Base-by-base conservation (phyloP, 352 stramenopile genomes). In the Halophytophthora batemanensis region DNA sequence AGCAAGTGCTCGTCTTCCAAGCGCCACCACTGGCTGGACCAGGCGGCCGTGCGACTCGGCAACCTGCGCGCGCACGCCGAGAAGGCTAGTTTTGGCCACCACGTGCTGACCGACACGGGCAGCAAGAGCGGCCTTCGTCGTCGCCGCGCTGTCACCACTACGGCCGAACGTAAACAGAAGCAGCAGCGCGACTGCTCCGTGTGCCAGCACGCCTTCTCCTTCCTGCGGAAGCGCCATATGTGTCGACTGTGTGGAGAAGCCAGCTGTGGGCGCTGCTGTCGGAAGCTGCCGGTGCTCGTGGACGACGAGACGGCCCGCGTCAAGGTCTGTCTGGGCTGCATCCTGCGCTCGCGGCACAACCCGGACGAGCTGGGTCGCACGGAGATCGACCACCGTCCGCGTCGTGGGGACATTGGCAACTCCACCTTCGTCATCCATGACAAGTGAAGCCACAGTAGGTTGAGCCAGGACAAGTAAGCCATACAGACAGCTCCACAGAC, bases 321-420 rank as follows among this genome's bases (percentile, higher is more conserved):
- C 34, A 85, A 83, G 19, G 78, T 90, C 25, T 93, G 82, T 54
- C 53, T 93, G 38, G 68, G 76, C 50, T 93, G 82, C 66, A 87
- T 93, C 53, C 48, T 91, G 18, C 66, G 82, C 57, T 86, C 77
- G 2, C 64, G 82, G 37, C 73, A 71, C 49, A 68, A 86, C 35
- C 76, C 76, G 13, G 79, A 90, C 52, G 79, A 84, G 50, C 57
- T 84, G 22, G 40, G 53, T 45, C 59, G 62, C 39, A 54, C 58
- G 0, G 61, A 76, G 33, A 53, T 70, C 8, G 50, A 50, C 21
- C 50, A 63, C n/a, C 35, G 43, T 1, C 39, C 37, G 37, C 55
- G 75, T 52, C 60, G 64, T 41, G 50, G 67, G 21, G 69, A 74
- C 35, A 69, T 89, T 43, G 64, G 60, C 45, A 89, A 86, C 45